phyloP scores from a whole-genome alignment of 106 monocot genomes.

The Agapanthus africanus region DNA sequence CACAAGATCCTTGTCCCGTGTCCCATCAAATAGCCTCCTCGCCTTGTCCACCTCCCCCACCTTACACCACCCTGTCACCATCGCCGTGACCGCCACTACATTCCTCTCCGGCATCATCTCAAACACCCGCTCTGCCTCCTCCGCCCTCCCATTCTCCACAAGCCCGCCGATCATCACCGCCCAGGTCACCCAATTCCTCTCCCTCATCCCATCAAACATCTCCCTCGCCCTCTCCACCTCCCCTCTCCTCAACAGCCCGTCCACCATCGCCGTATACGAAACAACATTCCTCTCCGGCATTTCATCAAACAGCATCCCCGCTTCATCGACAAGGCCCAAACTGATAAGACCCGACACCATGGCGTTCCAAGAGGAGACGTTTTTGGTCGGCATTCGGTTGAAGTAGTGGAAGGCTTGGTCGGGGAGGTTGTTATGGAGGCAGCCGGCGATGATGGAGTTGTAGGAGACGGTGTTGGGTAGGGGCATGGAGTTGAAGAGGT shows the following conservation, averaged over 20 bases:
- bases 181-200: slow-evolving; percentile 42
- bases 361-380: slow-evolving; percentile 53
- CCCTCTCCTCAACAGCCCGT: slow-evolving; percentile 31
- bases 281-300: slow-evolving; percentile 51
- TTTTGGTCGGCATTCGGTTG: slow-evolving; percentile 27
- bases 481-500: slow-evolving; percentile 42
- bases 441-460: slow-evolving; percentile 57
- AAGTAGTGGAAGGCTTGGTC: slow-evolving; percentile 44
- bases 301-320: slow-evolving; percentile 34
- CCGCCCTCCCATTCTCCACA: slow-evolving; percentile 35
- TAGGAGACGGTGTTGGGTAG: slow-evolving; percentile 39
- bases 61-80: slow-evolving; percentile 48
- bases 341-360: slow-evolving; percentile 56
- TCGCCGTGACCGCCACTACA: slow-evolving; percentile 38
- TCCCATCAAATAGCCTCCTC: slow-evolving; percentile 43
- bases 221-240: slow-evolving; percentile 28
- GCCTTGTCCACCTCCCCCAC: slow-evolving; percentile 36
- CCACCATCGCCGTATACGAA: slow-evolving; percentile 55
- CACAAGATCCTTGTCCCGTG: slow-evolving; percentile 38
- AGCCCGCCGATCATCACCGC: slow-evolving; percentile 52
- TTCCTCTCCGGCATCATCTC: slow-evolving; percentile 47
- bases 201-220: slow-evolving; percentile 40
- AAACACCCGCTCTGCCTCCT: slow-evolving; percentile 36
- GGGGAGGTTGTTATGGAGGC: slow-evolving; percentile 25
- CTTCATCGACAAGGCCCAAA: slow-evolving; percentile 25